phyloP scores from a whole-genome alignment of 257 asterid species.

The Solanum sitiens region DNA sequence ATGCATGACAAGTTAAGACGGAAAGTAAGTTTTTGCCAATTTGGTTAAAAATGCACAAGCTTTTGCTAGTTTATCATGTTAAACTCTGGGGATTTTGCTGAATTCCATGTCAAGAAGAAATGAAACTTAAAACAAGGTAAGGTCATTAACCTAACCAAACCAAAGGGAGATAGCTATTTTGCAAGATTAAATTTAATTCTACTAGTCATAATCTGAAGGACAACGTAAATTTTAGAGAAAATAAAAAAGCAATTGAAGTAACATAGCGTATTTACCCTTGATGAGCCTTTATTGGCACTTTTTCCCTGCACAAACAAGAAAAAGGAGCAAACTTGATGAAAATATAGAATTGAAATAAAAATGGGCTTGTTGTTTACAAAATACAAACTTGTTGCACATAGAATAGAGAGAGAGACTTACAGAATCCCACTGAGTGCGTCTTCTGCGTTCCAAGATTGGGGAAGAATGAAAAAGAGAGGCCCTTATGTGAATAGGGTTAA shows the following conservation, averaged over 20 bases:
- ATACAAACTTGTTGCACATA: neutral
- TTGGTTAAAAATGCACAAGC: neutral
- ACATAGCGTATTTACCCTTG: slow-evolving; percentile 24
- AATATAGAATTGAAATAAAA: neutral
- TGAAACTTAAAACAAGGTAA: neutral
- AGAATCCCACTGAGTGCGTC: slow-evolving; percentile 50
- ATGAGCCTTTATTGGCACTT: slow-evolving; percentile 26
- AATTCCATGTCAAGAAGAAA: neutral
- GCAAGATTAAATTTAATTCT: neutral
- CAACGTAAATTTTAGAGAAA: neutral
- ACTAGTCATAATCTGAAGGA: neutral
- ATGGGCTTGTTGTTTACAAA: neutral
- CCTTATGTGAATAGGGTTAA: slow-evolving; percentile 35
- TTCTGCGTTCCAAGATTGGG: slow-evolving; percentile 60
- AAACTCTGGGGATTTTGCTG: neutral
- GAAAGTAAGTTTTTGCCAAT: neutral
- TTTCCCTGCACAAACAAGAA: slow-evolving; percentile 32
- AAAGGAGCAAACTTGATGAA: neutral
- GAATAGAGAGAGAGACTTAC: slow-evolving; percentile 22
- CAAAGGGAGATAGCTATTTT: neutral
- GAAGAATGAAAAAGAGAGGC: slow-evolving; percentile 53
- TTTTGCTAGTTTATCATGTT: neutral
- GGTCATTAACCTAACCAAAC: neutral
- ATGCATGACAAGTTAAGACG: neutral
- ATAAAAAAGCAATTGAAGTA: neutral